Base-by-base conservation (phyloP, 257 asterid genomes). In the Asclepias syriaca region DNA sequence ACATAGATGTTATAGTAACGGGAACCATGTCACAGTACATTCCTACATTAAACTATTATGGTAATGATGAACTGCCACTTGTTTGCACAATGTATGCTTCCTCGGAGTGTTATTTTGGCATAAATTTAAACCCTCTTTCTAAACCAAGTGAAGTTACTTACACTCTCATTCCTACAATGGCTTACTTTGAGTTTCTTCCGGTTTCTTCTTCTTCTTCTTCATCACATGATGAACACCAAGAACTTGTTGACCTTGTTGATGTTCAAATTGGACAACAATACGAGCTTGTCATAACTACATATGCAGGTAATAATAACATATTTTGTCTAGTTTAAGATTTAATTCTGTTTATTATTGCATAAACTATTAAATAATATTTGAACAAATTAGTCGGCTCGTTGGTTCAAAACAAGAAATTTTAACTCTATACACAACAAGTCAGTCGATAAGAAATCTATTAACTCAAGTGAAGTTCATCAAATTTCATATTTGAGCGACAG, bases 111-210 rank as follows among this genome's bases (percentile, higher is more conserved):
- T 81, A 71, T 34, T 83, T 75, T 68, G 87, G 87, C 21, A 77
- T 83, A 75, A 83, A 83, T 55, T 81, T 83, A 9, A 78, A 80
- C 66, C 87, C 87, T 18, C 81, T 83, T 40, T 77, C 77, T 18
- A 75, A 80, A 68, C 85, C 85, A 21, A 77, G 77, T 61, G 87
- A 80, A 8, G 85, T 80, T 6, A 72, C 83, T 0, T 83, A 83
- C n/a, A 83, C 87, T 10, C 82, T 83, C 72, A 80, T 83, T 56
- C 87, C 87, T 15, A 77, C 87, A 59, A 80, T 83, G 85, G 80
- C 79, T 60, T 83, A 83, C 24, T 83, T 72, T 40, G 87, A 83
- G 74, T 83, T 83, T 81, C 77, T 83, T 73, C 87, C 85, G 2
- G 80, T 78, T 2, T 39, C 66, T 29, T 9, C 37, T 70, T 2